Conservation (phyloP, 78 protist genomes). For the Bodo saltans region DNA sequence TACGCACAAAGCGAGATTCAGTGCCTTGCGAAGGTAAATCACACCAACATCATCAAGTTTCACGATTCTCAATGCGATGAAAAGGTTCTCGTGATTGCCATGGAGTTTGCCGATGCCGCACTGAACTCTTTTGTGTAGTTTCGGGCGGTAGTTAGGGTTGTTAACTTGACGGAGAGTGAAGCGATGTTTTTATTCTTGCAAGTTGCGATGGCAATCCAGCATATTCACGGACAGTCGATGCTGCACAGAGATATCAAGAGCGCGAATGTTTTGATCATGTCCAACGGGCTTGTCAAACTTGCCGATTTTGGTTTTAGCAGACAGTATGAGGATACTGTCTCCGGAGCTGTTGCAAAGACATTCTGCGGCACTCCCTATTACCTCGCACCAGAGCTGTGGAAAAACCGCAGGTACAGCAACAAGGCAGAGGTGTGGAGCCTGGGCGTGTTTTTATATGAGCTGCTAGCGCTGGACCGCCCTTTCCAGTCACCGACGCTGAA, state of each 20-base stretch:
- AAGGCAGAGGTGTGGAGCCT: constrained; percentile 33
- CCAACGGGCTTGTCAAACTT: constrained; percentile 36
- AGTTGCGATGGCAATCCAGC: background rate
- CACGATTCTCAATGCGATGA: background rate
- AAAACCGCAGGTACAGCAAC: background rate
- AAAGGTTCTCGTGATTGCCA: background rate
- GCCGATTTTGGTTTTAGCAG: constrained; percentile 73
- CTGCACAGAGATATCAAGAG: constrained; percentile 38
- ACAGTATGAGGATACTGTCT: constrained; percentile 50
- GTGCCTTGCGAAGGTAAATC: background rate
- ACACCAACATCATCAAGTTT: constrained; percentile 20
- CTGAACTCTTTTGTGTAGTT: background rate
- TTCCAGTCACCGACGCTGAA: background rate
- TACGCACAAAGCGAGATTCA: constrained; percentile 22
- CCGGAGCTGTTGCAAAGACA: constrained; percentile 56
- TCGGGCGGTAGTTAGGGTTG: background rate
- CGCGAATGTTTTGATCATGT: constrained; percentile 23
- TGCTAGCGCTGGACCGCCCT: constrained; percentile 13
- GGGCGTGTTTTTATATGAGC: constrained; percentile 26
- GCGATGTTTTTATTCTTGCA: constrained; percentile 10
- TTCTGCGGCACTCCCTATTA: constrained; percentile 88
- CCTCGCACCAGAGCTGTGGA: constrained; percentile 68
- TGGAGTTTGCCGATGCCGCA: constrained; percentile 35
- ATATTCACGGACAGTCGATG: constrained; percentile 14
- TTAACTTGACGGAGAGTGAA: background rate